Evolutionary conservation across 2,329 filamentous ascomycete genomes (phyloP).

Genomic region (Diaporthe velutina): DNA sequence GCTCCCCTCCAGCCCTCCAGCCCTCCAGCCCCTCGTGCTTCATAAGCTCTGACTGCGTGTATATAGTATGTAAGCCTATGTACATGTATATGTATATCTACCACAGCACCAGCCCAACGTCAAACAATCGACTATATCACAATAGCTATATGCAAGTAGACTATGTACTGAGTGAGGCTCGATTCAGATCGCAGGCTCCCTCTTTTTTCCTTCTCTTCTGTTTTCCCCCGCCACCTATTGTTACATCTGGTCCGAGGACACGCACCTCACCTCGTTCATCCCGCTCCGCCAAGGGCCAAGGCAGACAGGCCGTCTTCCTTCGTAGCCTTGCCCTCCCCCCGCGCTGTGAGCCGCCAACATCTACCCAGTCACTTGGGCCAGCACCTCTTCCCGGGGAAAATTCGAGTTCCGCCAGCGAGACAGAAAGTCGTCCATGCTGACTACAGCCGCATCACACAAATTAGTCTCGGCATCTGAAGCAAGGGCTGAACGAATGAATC

Average conservation of each 20-base stretch:
- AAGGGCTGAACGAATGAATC: neutral
- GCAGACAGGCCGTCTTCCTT: neutral
- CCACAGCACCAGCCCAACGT: neutral
- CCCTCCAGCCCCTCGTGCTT: slow-evolving; percentile 5
- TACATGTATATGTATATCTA: neutral
- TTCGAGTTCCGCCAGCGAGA: slow-evolving; percentile 83
- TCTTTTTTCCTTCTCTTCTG: neutral
- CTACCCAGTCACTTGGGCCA: slow-evolving; percentile 50
- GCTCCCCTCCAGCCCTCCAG: neutral
- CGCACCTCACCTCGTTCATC: neutral
- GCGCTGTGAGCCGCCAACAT: slow-evolving; percentile 59
- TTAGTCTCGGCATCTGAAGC: slow-evolving; percentile 34
- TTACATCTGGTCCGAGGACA: neutral
- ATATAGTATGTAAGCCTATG: neutral
- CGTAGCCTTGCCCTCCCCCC: neutral
- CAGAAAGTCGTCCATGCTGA: slow-evolving; percentile 84
- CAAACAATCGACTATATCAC: neutral
- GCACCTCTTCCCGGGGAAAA: slow-evolving; percentile 61
- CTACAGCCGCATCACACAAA: slow-evolving; percentile 55
- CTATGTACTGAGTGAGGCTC: neutral
- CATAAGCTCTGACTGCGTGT: slow-evolving; percentile 10
- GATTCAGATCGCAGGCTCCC: neutral
- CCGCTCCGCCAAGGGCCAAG: slow-evolving; percentile 11
- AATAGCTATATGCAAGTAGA: neutral
- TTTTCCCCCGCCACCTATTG: neutral